Percentiles rank a stretch among this genome's conserved stretches.
These are phyloP conservation scores for Aspergillus spinulosporus DNA, from an alignment of 2,329 filamentous ascomycete species.

Conservation along the genomic window DNA sequence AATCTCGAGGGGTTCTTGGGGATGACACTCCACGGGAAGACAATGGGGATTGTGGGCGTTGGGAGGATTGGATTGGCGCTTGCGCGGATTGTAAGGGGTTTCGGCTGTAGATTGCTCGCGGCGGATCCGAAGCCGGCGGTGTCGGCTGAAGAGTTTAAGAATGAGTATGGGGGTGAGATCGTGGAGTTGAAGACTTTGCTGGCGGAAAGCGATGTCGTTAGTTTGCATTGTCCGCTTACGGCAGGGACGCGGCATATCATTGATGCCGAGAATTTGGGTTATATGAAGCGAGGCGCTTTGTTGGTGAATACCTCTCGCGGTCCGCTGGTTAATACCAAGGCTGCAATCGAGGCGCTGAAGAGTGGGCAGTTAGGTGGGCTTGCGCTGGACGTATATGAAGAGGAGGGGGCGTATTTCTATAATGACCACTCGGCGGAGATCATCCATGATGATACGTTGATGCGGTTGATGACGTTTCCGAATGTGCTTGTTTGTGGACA, in stretches of 20 bases:
- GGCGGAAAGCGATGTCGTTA: constrained; percentile 60
- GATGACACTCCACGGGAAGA: constrained; percentile 62
- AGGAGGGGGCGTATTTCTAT: constrained; percentile 62
- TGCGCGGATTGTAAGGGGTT: constrained; percentile 63
- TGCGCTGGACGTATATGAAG: constrained; percentile 69
- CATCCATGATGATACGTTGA: constrained; percentile 66
- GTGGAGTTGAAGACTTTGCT: constrained; percentile 58
- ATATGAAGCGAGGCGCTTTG: constrained; percentile 62
- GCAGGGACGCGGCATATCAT: constrained; percentile 62
- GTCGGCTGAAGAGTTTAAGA: constrained; percentile 50
- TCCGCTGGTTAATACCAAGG: constrained; percentile 61
- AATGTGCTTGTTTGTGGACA: constrained; percentile 68
- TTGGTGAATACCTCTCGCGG: constrained; percentile 68
- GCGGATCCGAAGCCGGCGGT: constrained; percentile 54
- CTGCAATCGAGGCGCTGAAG: constrained; percentile 64
- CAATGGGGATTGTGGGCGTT: constrained; percentile 65
- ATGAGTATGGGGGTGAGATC: constrained; percentile 50
- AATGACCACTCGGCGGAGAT: constrained; percentile 65
- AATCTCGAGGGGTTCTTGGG: constrained; percentile 61
- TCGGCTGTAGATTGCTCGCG: constrained; percentile 63
- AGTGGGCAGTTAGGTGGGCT: constrained; percentile 60
- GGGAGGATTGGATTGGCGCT: constrained; percentile 66
- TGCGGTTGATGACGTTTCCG: constrained; percentile 67
- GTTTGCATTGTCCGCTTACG: constrained; percentile 66
- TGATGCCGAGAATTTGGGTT: constrained; percentile 53